Evolutionary conservation across 2,329 filamentous ascomycete genomes (phyloP), one percentile per base, ranked within the genome.

Genomic region (Fusarium sp.): DNA sequence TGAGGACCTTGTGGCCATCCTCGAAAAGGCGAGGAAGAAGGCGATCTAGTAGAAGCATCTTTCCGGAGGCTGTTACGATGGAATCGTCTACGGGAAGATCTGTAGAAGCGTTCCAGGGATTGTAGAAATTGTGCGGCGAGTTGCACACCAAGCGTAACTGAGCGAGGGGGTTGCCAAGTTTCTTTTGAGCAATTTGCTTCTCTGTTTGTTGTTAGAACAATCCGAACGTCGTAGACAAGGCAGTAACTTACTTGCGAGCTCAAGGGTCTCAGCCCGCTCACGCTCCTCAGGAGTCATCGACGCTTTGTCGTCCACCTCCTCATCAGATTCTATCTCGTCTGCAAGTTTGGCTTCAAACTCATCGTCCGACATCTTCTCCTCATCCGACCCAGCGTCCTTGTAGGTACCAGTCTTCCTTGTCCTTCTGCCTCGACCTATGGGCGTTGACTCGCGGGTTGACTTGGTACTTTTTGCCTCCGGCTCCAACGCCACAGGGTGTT

Each of bases 81-180:
- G 87, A 91, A 76, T 97, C 92, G 74, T 98, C 94, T 0, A 93
- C 82, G 0, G 87, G 82, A 0, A 86, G 78, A 8, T 87, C 86
- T 3, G 86, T 84, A 18, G 88, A 85, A 8, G 84, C 83, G 0
- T 87, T 85, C 88, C 95, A 98, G 0, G 96, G 95, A 77, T 94
- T 97, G 81, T 97, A 98, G 78, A 99, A 98, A 77, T 98, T 97
- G 80, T 98, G 94, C 0, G 96, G 96, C 1, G 90, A 93, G 79
- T 99, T 97, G 80, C 96, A 98, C 13, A 93, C 93, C 0, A 98
- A 87, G 0, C 96, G 92, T 5, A 97, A 88, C 78, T 99, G 96
- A 85, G 97, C 93, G 21, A 98, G 82, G 0, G 94, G 92, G 72
- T 99, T 99, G 48, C 96, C 94, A 2, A 98, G 85, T 76, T 97